Conservation (phyloP, 2,329 filamentous ascomycete genomes). For the Bertia moriformis region DNA sequence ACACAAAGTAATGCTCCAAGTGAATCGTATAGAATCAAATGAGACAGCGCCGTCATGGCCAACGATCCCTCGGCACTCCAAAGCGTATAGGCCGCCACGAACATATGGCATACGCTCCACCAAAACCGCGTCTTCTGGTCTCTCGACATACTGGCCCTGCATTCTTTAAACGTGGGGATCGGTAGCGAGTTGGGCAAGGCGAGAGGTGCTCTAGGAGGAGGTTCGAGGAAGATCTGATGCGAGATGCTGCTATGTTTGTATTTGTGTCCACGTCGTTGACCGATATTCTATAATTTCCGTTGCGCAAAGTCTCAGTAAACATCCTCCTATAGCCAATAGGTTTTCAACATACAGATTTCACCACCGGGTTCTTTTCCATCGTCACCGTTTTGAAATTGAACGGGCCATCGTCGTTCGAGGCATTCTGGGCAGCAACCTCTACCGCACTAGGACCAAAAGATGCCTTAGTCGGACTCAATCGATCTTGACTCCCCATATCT, state of each 20-base stretch:
- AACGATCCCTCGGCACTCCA: conserved; percentile 50
- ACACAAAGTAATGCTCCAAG: conserved; percentile 52
- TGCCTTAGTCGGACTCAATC: background rate
- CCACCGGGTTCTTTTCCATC: conserved; percentile 30
- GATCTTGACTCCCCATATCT: background rate
- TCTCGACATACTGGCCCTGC: conserved; percentile 46
- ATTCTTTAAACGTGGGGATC: conserved; percentile 51
- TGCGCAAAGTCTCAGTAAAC: conserved; percentile 8
- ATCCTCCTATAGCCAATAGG: background rate
- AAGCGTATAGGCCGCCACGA: conserved; percentile 46
- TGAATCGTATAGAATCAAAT: conserved; percentile 53
- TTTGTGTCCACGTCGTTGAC: conserved; percentile 50
- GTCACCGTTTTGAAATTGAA: conserved; percentile 51
- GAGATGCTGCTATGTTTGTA: conserved; percentile 59
- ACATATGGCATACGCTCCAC: conserved; percentile 53
- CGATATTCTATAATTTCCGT: conserved; percentile 20
- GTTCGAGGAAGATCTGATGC: conserved; percentile 56
- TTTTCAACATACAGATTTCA: conserved; percentile 28
- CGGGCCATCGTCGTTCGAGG: conserved; percentile 14
- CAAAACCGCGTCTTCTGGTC: conserved; percentile 46
- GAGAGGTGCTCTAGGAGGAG: conserved; percentile 43
- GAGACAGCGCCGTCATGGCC: conserved; percentile 50
- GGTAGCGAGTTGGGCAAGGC: conserved; percentile 50
- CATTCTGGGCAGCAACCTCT: background rate
- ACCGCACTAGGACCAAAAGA: background rate